Evolutionary conservation across 164 flowering plant species (phyloP).

Genomic region (Stephania japonica): DNA sequence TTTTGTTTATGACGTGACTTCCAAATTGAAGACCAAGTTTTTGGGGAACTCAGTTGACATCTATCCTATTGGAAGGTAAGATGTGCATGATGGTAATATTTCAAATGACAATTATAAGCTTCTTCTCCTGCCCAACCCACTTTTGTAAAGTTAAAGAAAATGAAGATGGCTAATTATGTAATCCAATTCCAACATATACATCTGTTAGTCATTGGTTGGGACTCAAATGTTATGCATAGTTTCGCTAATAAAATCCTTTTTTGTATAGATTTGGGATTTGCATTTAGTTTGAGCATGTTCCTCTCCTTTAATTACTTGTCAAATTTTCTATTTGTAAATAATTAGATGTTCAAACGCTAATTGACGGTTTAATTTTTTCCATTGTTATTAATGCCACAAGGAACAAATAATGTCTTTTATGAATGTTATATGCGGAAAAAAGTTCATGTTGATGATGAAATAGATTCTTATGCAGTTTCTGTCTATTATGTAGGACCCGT

Average conservation of each 20-base stretch:
- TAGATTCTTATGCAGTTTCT: neutral
- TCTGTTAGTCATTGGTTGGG: neutral
- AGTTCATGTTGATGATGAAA: neutral
- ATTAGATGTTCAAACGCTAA: too few relatives aligned
- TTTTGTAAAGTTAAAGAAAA: neutral
- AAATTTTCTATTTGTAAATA: too few relatives aligned
- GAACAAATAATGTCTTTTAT: too few relatives aligned
- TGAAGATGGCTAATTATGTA: neutral
- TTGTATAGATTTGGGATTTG: neutral
- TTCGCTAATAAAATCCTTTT: neutral
- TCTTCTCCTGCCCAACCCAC: neutral
- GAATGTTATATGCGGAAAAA: neutral
- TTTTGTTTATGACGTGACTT: slow-evolving; percentile 70
- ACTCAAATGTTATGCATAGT: neutral
- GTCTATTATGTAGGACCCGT: slow-evolving; percentile 43
- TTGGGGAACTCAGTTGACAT: slow-evolving; percentile 76
- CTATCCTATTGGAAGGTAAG: slow-evolving; percentile 82
- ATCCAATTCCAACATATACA: neutral
- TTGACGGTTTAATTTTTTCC: too few relatives aligned
- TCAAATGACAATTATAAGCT: neutral
- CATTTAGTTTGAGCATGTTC: neutral
- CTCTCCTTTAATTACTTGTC: too few relatives aligned
- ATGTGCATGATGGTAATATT: neutral
- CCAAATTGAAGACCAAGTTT: slow-evolving; percentile 70
- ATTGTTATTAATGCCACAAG: too few relatives aligned